Base-by-base conservation (phyloP, 2,329 filamentous ascomycete genomes). In the Fusarium euwallaceae region DNA sequence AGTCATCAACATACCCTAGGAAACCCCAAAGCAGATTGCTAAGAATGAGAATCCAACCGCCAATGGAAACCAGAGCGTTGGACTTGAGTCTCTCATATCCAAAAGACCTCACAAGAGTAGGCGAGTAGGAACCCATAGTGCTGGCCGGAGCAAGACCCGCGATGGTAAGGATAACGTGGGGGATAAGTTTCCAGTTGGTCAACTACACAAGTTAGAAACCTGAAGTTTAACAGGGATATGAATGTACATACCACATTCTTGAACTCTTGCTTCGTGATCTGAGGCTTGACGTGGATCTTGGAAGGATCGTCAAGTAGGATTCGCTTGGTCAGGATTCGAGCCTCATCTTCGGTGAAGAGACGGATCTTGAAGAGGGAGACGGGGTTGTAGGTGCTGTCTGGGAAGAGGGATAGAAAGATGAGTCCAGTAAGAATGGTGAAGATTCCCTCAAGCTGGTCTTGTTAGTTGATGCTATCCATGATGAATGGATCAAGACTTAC, bases 181-280 rank as follows among this genome's bases (percentile, higher is more conserved):
- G 79, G 9, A 84, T 69, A 8, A 84, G 76, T 22, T 70, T 79
- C 82, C 81, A 84, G 73, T 84, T 84, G 16, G 81, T 82, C 17
- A 84, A 75, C 80, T 83, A 27, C 14, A 10, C 4, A 20, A 8
- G 36, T 72, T 56, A 77, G 69, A 59, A 7, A 22, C 6, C 1
- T 3, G 4, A 17, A 17, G 4, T 27, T 16, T 12, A 51, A n/a
- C 2, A 59, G 17, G 1, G 8, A 6, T 12, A 14, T 6, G 10
- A 70, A 69, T 4, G 22, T 41, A 67, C 75, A 48, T 74, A 83
- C 83, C 22, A 81, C 82, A 16, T 75, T 77, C 64, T 79, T 82
- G 48, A 84, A 71, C 64, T 83, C 83, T 12, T 76, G 70, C 61
- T 74, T 72, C 22, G 78, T 81, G 41, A 84, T 79, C 34, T 77